Evolutionary conservation across 2,329 filamentous ascomycete species (phyloP).

Genomic region (Exophiala sp.): DNA sequence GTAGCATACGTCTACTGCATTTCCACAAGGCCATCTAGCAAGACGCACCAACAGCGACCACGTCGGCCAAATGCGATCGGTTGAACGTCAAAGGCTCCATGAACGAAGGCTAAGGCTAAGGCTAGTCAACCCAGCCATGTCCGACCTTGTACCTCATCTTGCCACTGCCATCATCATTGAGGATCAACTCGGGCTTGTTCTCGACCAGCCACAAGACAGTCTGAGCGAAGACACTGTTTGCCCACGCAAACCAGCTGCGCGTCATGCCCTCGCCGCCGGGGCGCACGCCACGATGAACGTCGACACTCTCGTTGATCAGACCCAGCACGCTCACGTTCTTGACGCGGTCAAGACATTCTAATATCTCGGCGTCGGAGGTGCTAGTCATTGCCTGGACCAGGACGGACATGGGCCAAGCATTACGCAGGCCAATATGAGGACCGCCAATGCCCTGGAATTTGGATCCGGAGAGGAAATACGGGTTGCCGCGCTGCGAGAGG

Average conservation of each 20-base stretch:
- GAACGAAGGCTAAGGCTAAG: background rate
- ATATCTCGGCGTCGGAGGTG: constrained; percentile 67
- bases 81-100: no score
- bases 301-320: constrained; percentile 84
- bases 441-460: constrained; percentile 86
- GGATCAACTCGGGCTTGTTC: constrained; percentile 81
- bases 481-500: constrained; percentile 68
- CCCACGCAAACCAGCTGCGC: constrained; percentile 94
- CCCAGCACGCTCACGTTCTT: constrained; percentile 69
- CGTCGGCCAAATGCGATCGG: no score
- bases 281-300: constrained; percentile 57
- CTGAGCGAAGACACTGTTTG: constrained; percentile 90
- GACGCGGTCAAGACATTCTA: constrained; percentile 64
- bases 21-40: no score
- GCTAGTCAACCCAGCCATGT: constrained; percentile 17
- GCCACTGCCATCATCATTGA: constrained; percentile 56
- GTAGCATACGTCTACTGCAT: no score
- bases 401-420: constrained; percentile 96
- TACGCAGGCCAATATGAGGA: constrained; percentile 68
- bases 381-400: constrained; percentile 87
- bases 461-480: constrained; percentile 74
- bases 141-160: constrained; percentile 31
- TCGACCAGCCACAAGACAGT: constrained; percentile 85
- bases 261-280: constrained; percentile 59
- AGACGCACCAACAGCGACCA: no score